Base-by-base conservation (phyloP, 139 green algal species). In the Dunaliella primolecta region DNA sequence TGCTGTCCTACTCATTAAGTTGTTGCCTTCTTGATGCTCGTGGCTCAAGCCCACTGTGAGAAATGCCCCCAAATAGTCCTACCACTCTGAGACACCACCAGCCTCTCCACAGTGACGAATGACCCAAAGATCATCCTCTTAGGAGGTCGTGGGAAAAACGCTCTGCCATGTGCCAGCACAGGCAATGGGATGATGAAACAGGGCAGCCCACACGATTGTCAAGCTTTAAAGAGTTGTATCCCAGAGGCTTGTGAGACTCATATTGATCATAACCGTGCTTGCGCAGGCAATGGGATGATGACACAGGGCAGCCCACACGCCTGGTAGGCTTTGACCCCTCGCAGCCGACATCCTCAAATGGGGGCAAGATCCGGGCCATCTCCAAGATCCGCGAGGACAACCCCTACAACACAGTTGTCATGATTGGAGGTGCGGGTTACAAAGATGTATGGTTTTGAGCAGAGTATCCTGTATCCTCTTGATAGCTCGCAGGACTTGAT, bases 401-500 rank as follows among this genome's bases (percentile, higher is more conserved):
- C 84, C 92, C 93, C 0, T 96, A 96, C 87, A 92, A 94, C 82
- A 93, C 84, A 27, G 80, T 94, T 27, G 90, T 96, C 74, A 95
- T 95, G 93, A 90, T 96, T n/a, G 64, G 79, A 36, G 56, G 82
- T 85, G 23, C 64, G 71, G 2, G 3, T 25, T 37, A n/a, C 34
- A 20, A 24, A 33, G 27, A 11, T 80, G 74, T 11, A 33, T 80
- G 74, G n/a, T 24, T 11, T 27, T 80, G 74, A 30, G 74, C 74
- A 23, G 74, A 25, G 23, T 80, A 21, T 27, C 21, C 74, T 71
- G 33, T 34, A n/a, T 20, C 21, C 30, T 74, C 78, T 37, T 30
- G 32, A 70, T 30, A 34, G 7, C 78, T 3, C 32, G 1, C 33
- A 71, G 20, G 2, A n/a, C n/a, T n/a, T n/a, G n/a, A n/a, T n/a